phyloP scores from a whole-genome alignment of 768 basidiomycete species.

The Steccherinum ochraceum region DNA sequence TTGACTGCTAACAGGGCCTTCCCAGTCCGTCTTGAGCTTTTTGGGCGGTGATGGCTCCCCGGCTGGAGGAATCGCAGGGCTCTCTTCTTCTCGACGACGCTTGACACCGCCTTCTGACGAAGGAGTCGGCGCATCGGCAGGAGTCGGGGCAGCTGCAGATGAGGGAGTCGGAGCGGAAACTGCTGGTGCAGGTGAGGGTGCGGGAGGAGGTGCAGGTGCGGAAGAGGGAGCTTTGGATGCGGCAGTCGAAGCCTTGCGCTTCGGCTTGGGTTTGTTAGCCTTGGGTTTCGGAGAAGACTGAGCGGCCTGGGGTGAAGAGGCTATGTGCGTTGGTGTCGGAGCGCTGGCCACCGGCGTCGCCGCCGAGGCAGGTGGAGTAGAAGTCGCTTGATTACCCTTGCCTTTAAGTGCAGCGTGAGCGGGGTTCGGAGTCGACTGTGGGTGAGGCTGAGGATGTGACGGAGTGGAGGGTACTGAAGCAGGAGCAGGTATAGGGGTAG shows the following conservation, averaged over 20 bases:
- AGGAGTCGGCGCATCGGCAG: constrained; percentile 23
- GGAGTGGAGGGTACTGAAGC: constrained; percentile 3
- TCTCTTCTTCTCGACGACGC: constrained; percentile 50
- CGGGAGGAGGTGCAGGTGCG: not conserved
- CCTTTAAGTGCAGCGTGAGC: constrained; percentile 12
- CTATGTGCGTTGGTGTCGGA: constrained; percentile 30
- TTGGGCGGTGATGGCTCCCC: constrained; percentile 62
- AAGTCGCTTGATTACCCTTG: constrained; percentile 13
- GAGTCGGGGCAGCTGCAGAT: constrained; percentile 29
- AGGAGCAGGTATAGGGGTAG: constrained; percentile 34
- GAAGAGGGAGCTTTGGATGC: constrained; percentile 8
- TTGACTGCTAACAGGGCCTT: constrained; percentile 48
- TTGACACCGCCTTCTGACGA: constrained; percentile 25
- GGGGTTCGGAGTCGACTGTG: constrained; percentile 6
- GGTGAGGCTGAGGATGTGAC: constrained; percentile 3
- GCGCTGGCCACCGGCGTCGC: constrained; percentile 46
- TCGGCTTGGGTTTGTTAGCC: constrained; percentile 26
- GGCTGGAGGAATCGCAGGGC: constrained; percentile 1
- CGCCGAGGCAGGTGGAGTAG: constrained; percentile 24
- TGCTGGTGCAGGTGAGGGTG: constrained; percentile 21
- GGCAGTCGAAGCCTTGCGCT: constrained; percentile 25
- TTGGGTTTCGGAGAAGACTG: constrained; percentile 63
- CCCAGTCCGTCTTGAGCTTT: constrained; percentile 67
- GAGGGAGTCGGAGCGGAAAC: constrained; percentile 26
- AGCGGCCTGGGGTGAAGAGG: constrained; percentile 57